Base-by-base conservation (phyloP, 305 asterid genomes). In the Fraxinus angustifolia region DNA sequence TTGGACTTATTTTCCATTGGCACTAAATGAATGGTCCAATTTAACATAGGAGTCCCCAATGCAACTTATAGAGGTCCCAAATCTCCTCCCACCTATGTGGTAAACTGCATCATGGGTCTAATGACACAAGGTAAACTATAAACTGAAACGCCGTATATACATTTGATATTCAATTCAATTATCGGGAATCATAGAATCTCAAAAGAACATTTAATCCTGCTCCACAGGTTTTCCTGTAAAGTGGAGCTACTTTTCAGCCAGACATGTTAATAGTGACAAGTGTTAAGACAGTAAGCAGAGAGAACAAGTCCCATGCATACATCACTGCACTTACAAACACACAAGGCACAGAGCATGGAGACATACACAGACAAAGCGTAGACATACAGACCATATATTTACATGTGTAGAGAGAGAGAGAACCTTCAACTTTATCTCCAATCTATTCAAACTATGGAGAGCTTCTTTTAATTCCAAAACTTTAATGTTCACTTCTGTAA, bases 361-460 rank as follows among this genome's bases (percentile, higher is more conserved):
- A 50, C 8, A n/a, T 50, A 19, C 23, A 50, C 8, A 2, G 8
- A 16, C 23, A 50, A 4, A 4, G 62, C 17, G 8, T 50, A 16
- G 21, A 16, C 62, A 50, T 50, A n/a, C 23, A 50, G 6, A 12
- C 6, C 62, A 28, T 36, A 31, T 12, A 45, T 23, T 23, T 26
- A 4, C 40, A 45, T 14, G 26, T 8, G 50, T 6, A 30, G 77
- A 7, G 79, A 73, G 36, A 81, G 84, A 77, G 58, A 86, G 86
- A 83, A 91, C 98, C 97, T 92, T 91, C 90, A 94, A 83, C 87
- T 92, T 94, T 84, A 94, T 91, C 90, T 92, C 97, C 88, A 94
- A 87, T 85, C 86, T 89, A 85, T 89, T 94, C 88, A 94, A 85
- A 89, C 78, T 88, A n/a, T 56, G 83, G 81, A 91, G 91, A 84